Conservation (phyloP, 129 eudicot species). For the Centaurea solstitialis region DNA sequence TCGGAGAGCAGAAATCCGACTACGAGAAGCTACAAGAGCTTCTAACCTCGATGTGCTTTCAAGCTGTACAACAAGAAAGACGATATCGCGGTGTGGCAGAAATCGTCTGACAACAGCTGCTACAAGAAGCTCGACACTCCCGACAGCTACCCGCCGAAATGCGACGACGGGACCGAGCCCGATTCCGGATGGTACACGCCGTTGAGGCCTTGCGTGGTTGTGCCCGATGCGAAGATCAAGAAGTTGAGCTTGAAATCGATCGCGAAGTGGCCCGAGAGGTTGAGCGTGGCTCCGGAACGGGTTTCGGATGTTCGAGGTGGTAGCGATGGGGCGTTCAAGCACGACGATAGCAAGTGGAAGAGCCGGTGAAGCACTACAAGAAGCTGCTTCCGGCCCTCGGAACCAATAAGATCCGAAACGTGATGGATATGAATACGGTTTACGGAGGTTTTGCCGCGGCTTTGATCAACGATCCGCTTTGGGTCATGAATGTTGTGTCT, state of each 20-base stretch:
- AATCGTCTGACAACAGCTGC: slow-evolving; percentile 68
- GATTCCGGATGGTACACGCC: slow-evolving; percentile 99
- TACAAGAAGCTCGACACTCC: slow-evolving; percentile 73
- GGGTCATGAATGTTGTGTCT: slow-evolving; percentile 98
- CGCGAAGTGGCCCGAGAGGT: slow-evolving; percentile 83
- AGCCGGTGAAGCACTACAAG: slow-evolving; percentile 80
- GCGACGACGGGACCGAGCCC: slow-evolving; percentile 93
- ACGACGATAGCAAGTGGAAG: slow-evolving; percentile 89
- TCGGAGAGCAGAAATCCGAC: slow-evolving; percentile 81
- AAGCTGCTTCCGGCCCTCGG: slow-evolving; percentile 84
- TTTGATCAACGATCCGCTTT: slow-evolving; percentile 66
- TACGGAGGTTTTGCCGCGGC: slow-evolving; percentile 97
- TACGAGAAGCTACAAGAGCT: slow-evolving; percentile 81
- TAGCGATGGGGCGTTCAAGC: slow-evolving; percentile 80
- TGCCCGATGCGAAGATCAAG: slow-evolving; percentile 62
- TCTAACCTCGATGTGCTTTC: slow-evolving; percentile 91
- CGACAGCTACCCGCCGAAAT: slow-evolving; percentile 85
- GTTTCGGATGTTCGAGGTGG: slow-evolving; percentile 73
- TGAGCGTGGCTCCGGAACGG: slow-evolving; percentile 81
- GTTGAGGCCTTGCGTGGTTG: slow-evolving; percentile 82
- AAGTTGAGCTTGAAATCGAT: slow-evolving; percentile 52
- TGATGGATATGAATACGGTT: slow-evolving; percentile 93
- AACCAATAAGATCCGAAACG: slow-evolving; percentile 80
- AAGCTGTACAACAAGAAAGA: slow-evolving; percentile 85
- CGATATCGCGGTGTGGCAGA: slow-evolving; percentile 96